Evolutionary conservation across 2,329 filamentous ascomycete genomes (phyloP).

Genomic region (Salinomyces thailandicus): DNA sequence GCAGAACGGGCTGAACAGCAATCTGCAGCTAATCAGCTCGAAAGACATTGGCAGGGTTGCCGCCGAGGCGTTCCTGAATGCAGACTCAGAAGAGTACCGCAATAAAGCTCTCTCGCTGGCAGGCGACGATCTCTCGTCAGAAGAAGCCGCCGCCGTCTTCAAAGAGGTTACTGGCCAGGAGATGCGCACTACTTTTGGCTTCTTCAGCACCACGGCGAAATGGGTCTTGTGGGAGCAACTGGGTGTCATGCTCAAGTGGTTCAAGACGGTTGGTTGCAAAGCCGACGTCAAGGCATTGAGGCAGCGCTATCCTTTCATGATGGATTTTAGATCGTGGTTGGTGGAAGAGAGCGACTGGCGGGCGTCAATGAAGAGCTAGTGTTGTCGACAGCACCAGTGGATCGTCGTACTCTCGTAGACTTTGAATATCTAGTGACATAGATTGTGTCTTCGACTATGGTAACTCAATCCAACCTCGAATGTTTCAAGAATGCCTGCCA

Average conservation of each 20-base stretch:
- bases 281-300: constrained; percentile 36
- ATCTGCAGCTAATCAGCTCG: constrained; percentile 31
- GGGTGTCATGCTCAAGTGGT: constrained; percentile 35
- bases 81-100: constrained; percentile 31
- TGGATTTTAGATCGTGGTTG: constrained; percentile 40
- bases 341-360: constrained; percentile 36
- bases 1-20: constrained; percentile 13
- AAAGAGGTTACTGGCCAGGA: constrained; percentile 36
- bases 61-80: constrained; percentile 38
- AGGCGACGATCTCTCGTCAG: constrained; percentile 42
- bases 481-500: too few species aligned
- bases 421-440: too few species aligned
- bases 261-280: constrained; percentile 37
- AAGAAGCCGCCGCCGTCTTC: constrained; percentile 37
- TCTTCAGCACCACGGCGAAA: constrained; percentile 33
- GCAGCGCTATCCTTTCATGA: constrained; percentile 35
- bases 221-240: constrained; percentile 28
- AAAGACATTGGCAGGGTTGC: constrained; percentile 36
- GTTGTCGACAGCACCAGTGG: too few species aligned
- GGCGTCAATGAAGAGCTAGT: too few species aligned
- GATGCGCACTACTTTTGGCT: constrained; percentile 33
- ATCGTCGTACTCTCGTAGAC: too few species aligned
- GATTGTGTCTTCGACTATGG: too few species aligned
- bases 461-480: too few species aligned
- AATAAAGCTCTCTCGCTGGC: constrained; percentile 39